Percentiles rank a stretch among this genome's conserved stretches.
phyloP scores from a whole-genome alignment of 2,329 filamentous ascomycete genomes.

The Elsinoe necatrix region DNA sequence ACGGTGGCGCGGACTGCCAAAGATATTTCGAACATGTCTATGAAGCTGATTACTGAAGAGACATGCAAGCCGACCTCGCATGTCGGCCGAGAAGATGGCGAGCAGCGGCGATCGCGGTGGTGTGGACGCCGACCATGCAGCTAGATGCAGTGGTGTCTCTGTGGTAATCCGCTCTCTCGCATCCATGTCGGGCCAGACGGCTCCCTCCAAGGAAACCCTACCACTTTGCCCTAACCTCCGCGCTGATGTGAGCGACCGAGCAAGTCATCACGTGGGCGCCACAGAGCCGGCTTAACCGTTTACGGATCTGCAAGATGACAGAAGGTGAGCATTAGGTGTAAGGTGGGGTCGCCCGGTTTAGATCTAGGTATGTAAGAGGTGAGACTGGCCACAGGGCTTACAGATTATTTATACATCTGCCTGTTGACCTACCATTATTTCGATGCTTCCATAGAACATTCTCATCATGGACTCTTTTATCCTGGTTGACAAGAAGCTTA shows the following conservation, averaged over 20 bases:
- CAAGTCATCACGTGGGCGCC: neutral
- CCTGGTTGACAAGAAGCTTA: neutral
- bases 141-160: neutral
- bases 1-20: neutral
- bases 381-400: neutral
- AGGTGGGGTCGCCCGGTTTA: neutral
- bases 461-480: neutral
- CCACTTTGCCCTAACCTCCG: neutral
- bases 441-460: neutral
- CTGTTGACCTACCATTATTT: neutral
- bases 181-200: neutral
- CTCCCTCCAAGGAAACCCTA: no score
- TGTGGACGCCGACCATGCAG: neutral
- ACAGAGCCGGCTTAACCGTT: neutral
- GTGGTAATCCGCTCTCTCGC: neutral
- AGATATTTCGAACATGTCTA: neutral
- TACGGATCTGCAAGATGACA: constrained; percentile 6
- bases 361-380: constrained; percentile 3
- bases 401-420: neutral
- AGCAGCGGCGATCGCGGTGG: neutral
- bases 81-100: neutral
- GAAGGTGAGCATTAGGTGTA: neutral
- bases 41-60: neutral
- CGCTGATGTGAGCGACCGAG: neutral
- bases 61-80: neutral